Conservation (phyloP, 805 yeast genomes). For the Saturnispora serradocipensis region DNA sequence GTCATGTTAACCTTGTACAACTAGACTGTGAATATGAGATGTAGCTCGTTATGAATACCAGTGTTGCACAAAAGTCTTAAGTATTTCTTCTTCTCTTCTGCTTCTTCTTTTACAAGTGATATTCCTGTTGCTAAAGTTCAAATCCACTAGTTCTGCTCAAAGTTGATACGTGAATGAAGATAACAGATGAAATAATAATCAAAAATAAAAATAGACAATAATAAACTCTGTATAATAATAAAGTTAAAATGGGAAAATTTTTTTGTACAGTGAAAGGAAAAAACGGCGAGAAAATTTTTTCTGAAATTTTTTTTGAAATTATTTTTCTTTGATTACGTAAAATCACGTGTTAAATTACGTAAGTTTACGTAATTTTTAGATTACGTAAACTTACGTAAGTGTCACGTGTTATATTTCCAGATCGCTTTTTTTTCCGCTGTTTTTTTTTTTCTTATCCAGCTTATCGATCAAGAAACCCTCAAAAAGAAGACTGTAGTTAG, state of each 20-base stretch:
- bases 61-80: background rate
- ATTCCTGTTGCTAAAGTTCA: background rate
- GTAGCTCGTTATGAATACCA: background rate
- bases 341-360: background rate
- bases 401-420: background rate
- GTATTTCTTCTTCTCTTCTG: background rate
- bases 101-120: background rate
- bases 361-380: background rate
- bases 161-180: background rate
- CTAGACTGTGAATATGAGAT: background rate
- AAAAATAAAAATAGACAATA: background rate
- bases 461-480: no score
- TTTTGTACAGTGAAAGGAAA: background rate
- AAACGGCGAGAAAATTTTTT: background rate
- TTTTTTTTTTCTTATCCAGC: no score
- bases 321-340: background rate
- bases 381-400: background rate
- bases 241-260: background rate
- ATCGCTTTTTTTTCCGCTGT: no score
- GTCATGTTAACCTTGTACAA: conserved; percentile 32
- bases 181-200: background rate
- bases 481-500: no score
- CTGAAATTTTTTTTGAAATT: background rate
- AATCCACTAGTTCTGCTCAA: background rate
- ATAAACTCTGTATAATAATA: background rate